Conservation (phyloP, 192 early-diverging fungal species). For the Powellomyces hirtus region DNA sequence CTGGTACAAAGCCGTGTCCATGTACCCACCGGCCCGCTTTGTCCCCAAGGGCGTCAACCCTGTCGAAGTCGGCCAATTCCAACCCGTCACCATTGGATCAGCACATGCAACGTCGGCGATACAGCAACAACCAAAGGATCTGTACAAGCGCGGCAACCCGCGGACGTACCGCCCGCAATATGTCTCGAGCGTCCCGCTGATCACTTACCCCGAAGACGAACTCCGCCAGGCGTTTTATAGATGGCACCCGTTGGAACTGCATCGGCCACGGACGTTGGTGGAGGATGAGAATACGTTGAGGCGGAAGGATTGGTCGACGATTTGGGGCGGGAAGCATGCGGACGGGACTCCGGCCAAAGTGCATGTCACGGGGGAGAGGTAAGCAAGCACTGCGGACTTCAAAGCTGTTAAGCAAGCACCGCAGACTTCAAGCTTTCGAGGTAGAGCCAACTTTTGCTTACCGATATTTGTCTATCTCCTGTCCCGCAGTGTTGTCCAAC, state of each 20-base stretch:
- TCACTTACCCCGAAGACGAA: slow-evolving; percentile 86
- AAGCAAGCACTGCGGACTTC: too few relatives aligned
- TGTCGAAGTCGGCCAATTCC: slow-evolving; percentile 11
- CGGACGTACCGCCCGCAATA: slow-evolving; percentile 24
- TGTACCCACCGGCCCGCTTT: slow-evolving; percentile 6
- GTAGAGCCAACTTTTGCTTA: too few relatives aligned
- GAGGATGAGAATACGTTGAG: slow-evolving; percentile 57
- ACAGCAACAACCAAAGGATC: not conserved
- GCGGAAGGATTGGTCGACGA: slow-evolving; percentile 7
- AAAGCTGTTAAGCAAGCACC: too few relatives aligned
- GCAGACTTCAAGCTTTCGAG: too few relatives aligned
- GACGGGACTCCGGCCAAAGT: slow-evolving; percentile 9
- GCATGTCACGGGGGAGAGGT: slow-evolving; percentile 83
- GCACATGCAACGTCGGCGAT: not conserved
- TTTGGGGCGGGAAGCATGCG: slow-evolving; percentile 8
- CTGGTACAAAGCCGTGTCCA: slow-evolving; percentile 19
- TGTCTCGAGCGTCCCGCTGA: slow-evolving; percentile 33
- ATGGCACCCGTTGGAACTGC: slow-evolving; percentile 90
- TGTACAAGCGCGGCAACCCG: slow-evolving; percentile 8
- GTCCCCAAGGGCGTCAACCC: slow-evolving; percentile 12
- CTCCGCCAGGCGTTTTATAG: slow-evolving; percentile 83
- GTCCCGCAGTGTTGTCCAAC: slow-evolving; percentile 85
- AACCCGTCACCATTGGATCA: not conserved
- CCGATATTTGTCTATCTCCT: too few relatives aligned
- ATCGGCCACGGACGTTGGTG: slow-evolving; percentile 66